Evolutionary conservation across 345 rosid species (phyloP), one percentile per base, ranked within the genome.

Genomic region (Syzygium oleosum): DNA sequence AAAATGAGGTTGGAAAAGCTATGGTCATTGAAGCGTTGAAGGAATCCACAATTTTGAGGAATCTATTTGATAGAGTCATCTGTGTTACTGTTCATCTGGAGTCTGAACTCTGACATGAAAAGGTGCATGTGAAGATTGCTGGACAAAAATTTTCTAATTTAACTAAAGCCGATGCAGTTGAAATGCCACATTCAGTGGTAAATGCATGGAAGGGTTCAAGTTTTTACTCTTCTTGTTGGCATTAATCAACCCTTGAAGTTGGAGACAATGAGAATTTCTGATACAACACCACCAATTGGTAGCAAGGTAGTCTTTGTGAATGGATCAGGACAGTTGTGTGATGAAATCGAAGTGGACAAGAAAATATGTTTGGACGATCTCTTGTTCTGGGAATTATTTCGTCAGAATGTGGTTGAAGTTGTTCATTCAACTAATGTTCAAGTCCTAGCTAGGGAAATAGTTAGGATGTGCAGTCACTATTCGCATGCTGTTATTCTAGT

Each of bases 381-480:
- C 19, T 52, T 86, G 27, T 53, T 87, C 0, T 84, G 88, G 79
- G 86, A 86, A 27, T 22, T 89, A 68, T 89, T 89, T 63, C 9
- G 53, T 84, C 65, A 43, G 21, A 84, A 84, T 83, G 88, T 61
- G 22, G 88, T 86, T 41, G 84, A 68, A 31, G 59, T 86, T 51
- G 78, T 65, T 59, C 27, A 14, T 29, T 16, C 41, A 13, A 17
- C 59, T 6, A 25, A 34, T 31, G 29, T 88, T 43, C 89, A 88
- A 65, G 38, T 27, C n/a, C 19, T 88, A 73, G 89, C 88, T 51
- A 80, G 34, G 43, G 46, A 83, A 51, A 51, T 88, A 43, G 85
- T 86, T 29, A 54, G 56, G 65, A 53, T 49, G 59, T 88, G 86
- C 79, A 11, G 49, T 19, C 49, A 15, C 12, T 22, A 46, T 79